Evolutionary conservation across 2,329 filamentous ascomycete genomes (phyloP), one percentile per base, ranked within the genome.

Genomic region (Fusarium sp.): DNA sequence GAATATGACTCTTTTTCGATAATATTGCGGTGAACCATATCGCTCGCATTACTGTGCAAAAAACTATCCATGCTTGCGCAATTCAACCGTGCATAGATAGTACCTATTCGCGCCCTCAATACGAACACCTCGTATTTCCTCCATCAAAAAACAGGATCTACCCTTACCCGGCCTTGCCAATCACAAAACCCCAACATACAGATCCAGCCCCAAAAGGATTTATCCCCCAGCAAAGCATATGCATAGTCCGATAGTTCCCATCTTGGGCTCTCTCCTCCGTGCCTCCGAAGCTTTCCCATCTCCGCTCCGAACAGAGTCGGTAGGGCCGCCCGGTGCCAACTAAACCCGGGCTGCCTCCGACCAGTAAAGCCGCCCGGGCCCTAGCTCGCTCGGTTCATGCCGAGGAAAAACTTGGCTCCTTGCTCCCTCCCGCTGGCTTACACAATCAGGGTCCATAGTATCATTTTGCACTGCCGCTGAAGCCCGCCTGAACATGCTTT

Each of bases 291-390:
- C 53, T 60, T 60, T 56, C 56, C 50, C 30, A 46, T 46, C 56
- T 55, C 52, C 13, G 65, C 59, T 63, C 58, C 51, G 46, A 31
- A 16, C 41, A 44, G 28, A 31, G 28, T 60, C 62, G 71, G 61
- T 68, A 61, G 60, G 48, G 52, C 62, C 66, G 60, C 40, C 59
- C 68, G 70, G 53, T 48, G 27, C 57, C 53, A 70, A 41, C 54
- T n/a, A 23, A 31, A 61, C 28, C 58, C 66, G 58, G 67, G 70
- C 58, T 73, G 71, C 68, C 71, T 73, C 71, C 55, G 56, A 36
- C 39, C 27, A 9, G 34, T 15, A 36, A 34, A 28, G 27, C 44
- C 46, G 53, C 37, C 46, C 47, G 60, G 46, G 52, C 66, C 55
- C 56, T 58, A 30, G 34, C 50, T 43, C 46, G 53, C 31, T 72